Conservation (phyloP, 352 stramenopile species). For the Phytophthora sp. region DNA sequence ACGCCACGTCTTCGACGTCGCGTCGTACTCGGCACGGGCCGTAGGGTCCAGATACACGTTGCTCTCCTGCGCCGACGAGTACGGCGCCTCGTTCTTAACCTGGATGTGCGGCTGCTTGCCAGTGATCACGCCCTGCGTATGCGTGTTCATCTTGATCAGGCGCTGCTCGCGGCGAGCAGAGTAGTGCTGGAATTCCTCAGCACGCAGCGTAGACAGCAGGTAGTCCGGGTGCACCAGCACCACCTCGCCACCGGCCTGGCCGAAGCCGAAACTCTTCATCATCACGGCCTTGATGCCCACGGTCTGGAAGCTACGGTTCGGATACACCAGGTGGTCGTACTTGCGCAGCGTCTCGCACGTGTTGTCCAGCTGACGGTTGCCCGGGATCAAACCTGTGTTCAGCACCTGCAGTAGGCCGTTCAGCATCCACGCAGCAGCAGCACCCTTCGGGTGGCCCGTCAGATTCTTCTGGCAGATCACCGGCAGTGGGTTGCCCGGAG, state of each 20-base stretch:
- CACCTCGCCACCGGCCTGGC: constrained; percentile 76
- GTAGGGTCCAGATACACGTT: constrained; percentile 87
- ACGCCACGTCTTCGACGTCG: constrained; percentile 67
- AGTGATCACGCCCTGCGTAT: constrained; percentile 77
- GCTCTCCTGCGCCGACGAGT: constrained; percentile 82
- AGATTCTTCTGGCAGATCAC: constrained; percentile 87
- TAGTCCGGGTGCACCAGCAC: constrained; percentile 68
- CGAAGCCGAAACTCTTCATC: constrained; percentile 89
- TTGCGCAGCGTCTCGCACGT: constrained; percentile 67
- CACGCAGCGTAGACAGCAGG: constrained; percentile 24
- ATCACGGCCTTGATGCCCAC: constrained; percentile 78
- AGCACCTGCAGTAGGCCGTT: constrained; percentile 86
- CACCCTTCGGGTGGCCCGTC: constrained; percentile 85
- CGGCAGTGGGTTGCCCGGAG: constrained; percentile 73
- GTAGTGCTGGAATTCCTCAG: constrained; percentile 66
- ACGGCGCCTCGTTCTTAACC: constrained; percentile 85
- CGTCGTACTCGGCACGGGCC: constrained; percentile 79
- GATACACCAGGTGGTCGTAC: constrained; percentile 83
- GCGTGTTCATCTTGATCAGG: constrained; percentile 74
- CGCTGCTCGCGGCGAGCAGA: constrained; percentile 61
- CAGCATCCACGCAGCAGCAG: constrained; percentile 82
- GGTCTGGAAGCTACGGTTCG: constrained; percentile 83
- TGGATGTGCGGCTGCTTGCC: constrained; percentile 80
- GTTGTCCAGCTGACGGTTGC: constrained; percentile 88
- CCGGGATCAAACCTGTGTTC: constrained; percentile 75